These are phyloP conservation scores for Vitis hybrid DNA, from an alignment of 177 flowering plant species.

Conservation along the genomic window DNA sequence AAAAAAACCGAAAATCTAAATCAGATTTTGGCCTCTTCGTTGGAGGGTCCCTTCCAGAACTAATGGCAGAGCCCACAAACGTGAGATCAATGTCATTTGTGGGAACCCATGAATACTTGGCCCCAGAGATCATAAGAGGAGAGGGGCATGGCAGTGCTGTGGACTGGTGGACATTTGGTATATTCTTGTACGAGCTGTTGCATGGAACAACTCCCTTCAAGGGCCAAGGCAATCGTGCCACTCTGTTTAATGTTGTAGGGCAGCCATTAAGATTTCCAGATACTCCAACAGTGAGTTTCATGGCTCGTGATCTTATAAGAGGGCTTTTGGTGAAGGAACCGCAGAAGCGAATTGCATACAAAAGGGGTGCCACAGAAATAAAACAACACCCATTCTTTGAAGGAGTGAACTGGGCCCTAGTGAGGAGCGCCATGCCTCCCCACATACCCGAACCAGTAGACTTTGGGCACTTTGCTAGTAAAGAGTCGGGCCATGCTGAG, in stretches of 20 bases:
- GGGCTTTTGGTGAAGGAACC: slow-evolving; percentile 79
- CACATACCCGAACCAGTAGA: slow-evolving; percentile 65
- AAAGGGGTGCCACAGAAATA: slow-evolving; percentile 77
- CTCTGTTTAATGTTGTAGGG: slow-evolving; percentile 68
- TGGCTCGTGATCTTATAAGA: slow-evolving; percentile 62
- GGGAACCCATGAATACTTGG: slow-evolving; percentile 78
- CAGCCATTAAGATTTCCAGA: slow-evolving; percentile 71
- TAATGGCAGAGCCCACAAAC: slow-evolving; percentile 81
- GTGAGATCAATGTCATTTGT: slow-evolving; percentile 85
- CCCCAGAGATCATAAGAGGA: slow-evolving; percentile 77
- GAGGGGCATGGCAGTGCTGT: slow-evolving; percentile 92
- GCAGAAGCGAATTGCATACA: slow-evolving; percentile 59
- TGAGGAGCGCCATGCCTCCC: slow-evolving; percentile 61
- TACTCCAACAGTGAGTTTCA: slow-evolving; percentile 39
- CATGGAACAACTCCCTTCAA: slow-evolving; percentile 87
- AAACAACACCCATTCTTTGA: slow-evolving; percentile 82
- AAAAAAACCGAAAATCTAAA: slow-evolving; percentile 65
- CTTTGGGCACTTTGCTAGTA: slow-evolving; percentile 42
- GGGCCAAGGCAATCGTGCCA: slow-evolving; percentile 68
- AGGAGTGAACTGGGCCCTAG: slow-evolving; percentile 82
- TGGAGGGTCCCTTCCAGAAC: slow-evolving; percentile 58
- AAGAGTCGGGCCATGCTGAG: slow-evolving; percentile 32
- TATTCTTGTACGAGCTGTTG: slow-evolving; percentile 69
- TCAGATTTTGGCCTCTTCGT: slow-evolving; percentile 62
- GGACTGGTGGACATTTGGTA: slow-evolving; percentile 89